Evolutionary conservation across 2,329 filamentous ascomycete species (phyloP), one percentile per base, ranked within the genome.

Genomic region (Aspergillus ochraceoroseus): DNA sequence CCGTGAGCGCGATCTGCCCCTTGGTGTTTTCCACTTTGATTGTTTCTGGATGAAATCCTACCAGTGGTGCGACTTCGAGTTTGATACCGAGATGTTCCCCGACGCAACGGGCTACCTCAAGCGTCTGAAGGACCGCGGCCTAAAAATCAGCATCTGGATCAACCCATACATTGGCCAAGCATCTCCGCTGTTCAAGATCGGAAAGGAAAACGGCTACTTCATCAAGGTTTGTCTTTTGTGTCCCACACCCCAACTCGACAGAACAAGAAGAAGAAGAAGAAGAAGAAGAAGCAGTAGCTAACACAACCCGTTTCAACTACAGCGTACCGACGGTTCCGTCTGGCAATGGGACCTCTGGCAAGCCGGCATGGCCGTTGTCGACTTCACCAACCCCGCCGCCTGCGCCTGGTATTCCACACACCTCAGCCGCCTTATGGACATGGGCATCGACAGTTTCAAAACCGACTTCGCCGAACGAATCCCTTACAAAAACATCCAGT

Each of bases 331-430:
- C 53, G 82, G 80, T 8, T 79, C 83, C 46, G 66, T 86, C 14
- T 87, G 79, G 77, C 83, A 87, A 62, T 85, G 82, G 80, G 83
- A 87, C 53, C 64, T 83, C 28, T 87, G 83, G 83, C 83, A 87
- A 58, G 81, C 82, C 1, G 83, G 83, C 23, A 87, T 87, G 83
- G 82, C 76, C 3, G 67, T 87, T 1, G 70, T 87, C 9, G 83
- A 87, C 55, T 82, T 87, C 56, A 87, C 83, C 5, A 87, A 86
- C 61, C 83, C 82, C 0, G 76, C 71, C 0, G 83, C 83, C 1
- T 73, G 73, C 41, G 62, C 70, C 17, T 87, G 83, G 83, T 87
- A 80, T 54, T 68, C 70, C 12, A 62, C 60, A 3, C 81, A 82
- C 48, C 70, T 87, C 27, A 72, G 77, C 38, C 70, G 70, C 2